phyloP scores from a whole-genome alignment of 495 filamentous ascomycete genomes.

The Tuber magnatum region DNA sequence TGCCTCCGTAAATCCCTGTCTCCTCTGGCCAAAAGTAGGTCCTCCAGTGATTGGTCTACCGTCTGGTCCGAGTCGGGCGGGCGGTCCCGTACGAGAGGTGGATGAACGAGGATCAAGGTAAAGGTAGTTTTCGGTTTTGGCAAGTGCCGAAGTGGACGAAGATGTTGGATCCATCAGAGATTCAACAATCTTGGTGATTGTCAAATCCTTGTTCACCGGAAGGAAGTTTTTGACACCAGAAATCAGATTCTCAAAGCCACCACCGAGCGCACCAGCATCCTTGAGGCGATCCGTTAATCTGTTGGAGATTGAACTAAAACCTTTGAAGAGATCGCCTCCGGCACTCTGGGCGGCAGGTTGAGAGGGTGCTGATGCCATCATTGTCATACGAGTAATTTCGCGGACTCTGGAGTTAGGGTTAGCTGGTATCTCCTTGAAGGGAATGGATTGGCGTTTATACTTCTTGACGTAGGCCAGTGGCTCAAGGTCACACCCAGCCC shows the following conservation, averaged over 20 bases:
- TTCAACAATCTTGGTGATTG: conserved; percentile 94
- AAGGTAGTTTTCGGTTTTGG: conserved; percentile 96
- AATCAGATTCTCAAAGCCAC: conserved; percentile 90
- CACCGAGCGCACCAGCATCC: conserved; percentile 71
- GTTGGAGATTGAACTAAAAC: conserved; percentile 76
- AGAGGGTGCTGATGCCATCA: conserved; percentile 80
- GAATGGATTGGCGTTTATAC: conserved; percentile 46
- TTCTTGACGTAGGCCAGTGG: conserved; percentile 77
- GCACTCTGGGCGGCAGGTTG: conserved; percentile 55
- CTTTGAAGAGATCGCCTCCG: conserved; percentile 68
- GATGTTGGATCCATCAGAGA: conserved; percentile 94
- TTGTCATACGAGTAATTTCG: conserved; percentile 95
- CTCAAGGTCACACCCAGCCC: conserved; percentile 63
- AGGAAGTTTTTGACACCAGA: conserved; percentile 99
- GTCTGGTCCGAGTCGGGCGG: conserved; percentile 45
- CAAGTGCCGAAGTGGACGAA: conserved; percentile 82
- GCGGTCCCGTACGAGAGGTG: conserved; percentile 79
- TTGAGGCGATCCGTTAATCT: conserved; percentile 83
- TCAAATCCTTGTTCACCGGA: conserved; percentile 88
- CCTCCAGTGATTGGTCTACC: conserved; percentile 47
- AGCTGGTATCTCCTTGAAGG: conserved; percentile 20
- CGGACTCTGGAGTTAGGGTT: conserved; percentile 59
- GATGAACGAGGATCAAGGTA: conserved; percentile 95
- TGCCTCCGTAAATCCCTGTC: conserved; percentile 91
- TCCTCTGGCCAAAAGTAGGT: conserved; percentile 84